Percentiles rank a stretch among this genome's conserved stretches.
phyloP scores from a whole-genome alignment of 768 basidiomycete genomes.

The Asterophora parasitica region DNA sequence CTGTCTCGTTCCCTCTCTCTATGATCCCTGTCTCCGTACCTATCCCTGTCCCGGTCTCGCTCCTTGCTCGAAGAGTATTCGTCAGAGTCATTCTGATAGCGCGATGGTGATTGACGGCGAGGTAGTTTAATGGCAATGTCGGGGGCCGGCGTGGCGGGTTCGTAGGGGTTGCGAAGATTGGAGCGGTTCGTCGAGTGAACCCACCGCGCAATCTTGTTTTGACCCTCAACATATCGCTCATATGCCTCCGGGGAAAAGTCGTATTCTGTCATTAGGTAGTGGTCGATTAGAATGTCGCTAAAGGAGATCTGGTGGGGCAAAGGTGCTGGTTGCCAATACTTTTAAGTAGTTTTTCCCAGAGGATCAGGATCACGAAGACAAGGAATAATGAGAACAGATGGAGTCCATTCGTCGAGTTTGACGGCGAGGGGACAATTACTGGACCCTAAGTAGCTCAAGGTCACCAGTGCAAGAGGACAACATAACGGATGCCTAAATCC shows the following conservation, averaged over 20 bases:
- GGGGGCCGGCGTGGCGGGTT: conserved; percentile 14
- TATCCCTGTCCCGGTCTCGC: conserved; percentile 2
- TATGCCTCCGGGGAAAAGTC: conserved; percentile 21
- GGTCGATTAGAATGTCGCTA: too few relatives aligned
- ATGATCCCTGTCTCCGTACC: not conserved
- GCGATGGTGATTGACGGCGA: not conserved
- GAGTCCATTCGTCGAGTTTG: conserved; percentile 1
- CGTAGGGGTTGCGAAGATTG: conserved; percentile 10
- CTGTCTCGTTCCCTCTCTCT: not conserved
- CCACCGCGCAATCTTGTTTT: conserved; percentile 16
- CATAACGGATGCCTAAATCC: too few relatives aligned
- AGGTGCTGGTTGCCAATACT: not conserved
- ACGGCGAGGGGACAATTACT: not conserved
- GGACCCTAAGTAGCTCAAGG: too few relatives aligned
- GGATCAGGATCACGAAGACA: not conserved
- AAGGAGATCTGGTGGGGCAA: not conserved
- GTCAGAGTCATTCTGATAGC: not conserved
- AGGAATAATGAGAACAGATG: not conserved
- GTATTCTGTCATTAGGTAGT: conserved; percentile 19
- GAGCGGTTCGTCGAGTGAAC: conserved; percentile 10
- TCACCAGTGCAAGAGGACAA: too few relatives aligned
- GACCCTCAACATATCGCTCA: conserved; percentile 13
- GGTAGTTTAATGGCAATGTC: not conserved
- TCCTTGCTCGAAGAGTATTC: not conserved
- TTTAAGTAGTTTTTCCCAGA: not conserved